A percentile compares a stretch with the other conserved stretches of the same genome.
phyloP scores from a whole-genome alignment of 2,329 filamentous ascomycete genomes.

The Aspergillus ustus region DNA sequence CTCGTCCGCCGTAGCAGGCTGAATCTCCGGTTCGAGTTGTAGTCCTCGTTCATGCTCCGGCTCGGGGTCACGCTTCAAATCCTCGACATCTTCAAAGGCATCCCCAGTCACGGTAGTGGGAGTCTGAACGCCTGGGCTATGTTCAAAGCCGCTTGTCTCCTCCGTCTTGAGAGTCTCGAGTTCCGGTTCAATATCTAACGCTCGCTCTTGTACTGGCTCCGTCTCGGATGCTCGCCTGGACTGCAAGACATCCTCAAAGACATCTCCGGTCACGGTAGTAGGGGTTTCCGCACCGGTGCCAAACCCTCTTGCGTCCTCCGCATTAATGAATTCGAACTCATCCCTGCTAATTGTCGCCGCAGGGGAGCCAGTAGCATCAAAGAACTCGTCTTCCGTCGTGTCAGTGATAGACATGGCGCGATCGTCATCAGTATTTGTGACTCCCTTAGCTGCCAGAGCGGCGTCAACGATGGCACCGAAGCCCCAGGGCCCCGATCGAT shows the following conservation, averaged over 20 bases:
- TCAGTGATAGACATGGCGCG: background rate
- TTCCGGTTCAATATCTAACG: background rate
- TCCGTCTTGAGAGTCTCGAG: background rate
- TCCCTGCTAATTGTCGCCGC: background rate
- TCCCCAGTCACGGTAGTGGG: background rate
- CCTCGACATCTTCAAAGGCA: background rate
- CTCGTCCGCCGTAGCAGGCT: too few relatives aligned
- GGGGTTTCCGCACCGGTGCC: background rate
- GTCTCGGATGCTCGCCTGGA: background rate
- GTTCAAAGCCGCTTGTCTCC: background rate
- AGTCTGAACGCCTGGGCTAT: background rate
- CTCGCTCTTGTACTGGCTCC: background rate
- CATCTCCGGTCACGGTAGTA: background rate
- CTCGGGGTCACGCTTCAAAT: background rate
- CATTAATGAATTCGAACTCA: background rate
- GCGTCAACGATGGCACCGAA: conserved; percentile 27
- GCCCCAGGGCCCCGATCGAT: conserved; percentile 7
- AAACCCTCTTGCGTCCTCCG: background rate
- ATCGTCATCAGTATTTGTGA: background rate
- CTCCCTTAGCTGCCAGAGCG: conserved; percentile 22
- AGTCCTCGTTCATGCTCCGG: background rate
- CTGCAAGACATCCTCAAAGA: background rate
- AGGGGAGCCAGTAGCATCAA: conserved; percentile 1
- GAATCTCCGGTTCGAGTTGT: background rate
- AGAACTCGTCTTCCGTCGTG: conserved; percentile 14